Base-by-base conservation (phyloP, 768 basidiomycete genomes). In the Auriscalpium microsporum region DNA sequence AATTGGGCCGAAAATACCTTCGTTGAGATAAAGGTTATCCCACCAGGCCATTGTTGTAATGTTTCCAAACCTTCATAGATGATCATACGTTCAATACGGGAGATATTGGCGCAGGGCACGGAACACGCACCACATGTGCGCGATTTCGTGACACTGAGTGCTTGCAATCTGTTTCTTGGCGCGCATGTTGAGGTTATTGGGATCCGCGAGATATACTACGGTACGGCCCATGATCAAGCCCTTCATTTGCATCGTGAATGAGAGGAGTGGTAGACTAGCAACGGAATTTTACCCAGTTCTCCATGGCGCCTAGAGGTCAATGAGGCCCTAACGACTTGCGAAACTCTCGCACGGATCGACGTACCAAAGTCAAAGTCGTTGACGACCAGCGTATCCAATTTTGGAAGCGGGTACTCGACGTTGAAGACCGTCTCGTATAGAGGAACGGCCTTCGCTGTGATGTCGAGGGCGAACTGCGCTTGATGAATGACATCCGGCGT, bases 11-110 rank as follows among this genome's bases (percentile, higher is more conserved):
- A 28, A 5, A 67, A 93, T 91, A 80, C 83, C 86, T 79, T 90
- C 87, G 59, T 88, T 90, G 55, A 90, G 71, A 68, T 88, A 89
- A 48, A 91, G 75, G 67, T 88, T 84, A 58, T 88, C 82, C 89
- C 90, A 93, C 90, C 90, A 92, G 63, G 82, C 81, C 92, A 94
- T 94, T 0, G 92, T 95, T 7, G 90, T 87, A 63, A 96, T 87
- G 66, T 95, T 86, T 23, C 93, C 94, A 62, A 94, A 95, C 90
- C 90, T 76, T 42, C 62, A 61, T 17, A 5, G 7, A 21, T 19
- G 17, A 47, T 19, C 75, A 59, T 33, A 52, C n/a, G 19, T 36
- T 13, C 3, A 49, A 8, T 55, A 1, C 37, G 45, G 50, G 37
- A 47, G 34, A 45, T 51, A 36, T 50, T 23, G 21, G 49, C 21